Evolutionary conservation across 2,329 filamentous ascomycete species (phyloP).

Genomic region (Aspergillus pseudoterreus): DNA sequence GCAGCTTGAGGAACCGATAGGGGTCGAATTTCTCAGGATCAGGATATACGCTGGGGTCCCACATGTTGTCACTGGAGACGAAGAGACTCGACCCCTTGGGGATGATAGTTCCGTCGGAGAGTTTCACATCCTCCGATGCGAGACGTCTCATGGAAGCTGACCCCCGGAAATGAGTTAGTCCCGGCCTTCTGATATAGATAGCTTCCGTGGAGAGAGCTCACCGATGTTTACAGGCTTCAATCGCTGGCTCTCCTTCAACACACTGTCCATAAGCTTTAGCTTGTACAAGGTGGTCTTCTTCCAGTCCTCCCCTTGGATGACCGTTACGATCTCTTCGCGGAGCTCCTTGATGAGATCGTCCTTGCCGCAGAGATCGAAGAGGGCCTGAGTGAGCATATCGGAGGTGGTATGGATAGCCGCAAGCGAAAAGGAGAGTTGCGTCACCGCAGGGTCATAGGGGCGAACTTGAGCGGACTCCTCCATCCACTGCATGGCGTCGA

Average conservation of each 20-base stretch:
- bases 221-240: conserved; percentile 22
- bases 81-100: conserved; percentile 3
- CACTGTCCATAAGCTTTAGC: conserved; percentile 41
- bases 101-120: conserved; percentile 8
- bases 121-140: conserved; percentile 1
- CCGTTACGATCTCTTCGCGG: conserved; percentile 16
- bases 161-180: background rate
- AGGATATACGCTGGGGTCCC: conserved; percentile 4
- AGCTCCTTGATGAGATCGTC: conserved; percentile 9
- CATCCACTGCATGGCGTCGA: conserved; percentile 24
- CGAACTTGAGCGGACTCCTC: conserved; percentile 20
- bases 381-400: conserved; percentile 19
- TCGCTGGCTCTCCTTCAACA: conserved; percentile 39
- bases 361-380: conserved; percentile 16
- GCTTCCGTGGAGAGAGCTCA: background rate
- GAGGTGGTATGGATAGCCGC: conserved; percentile 23
- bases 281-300: conserved; percentile 36
- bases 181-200: background rate
- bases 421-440: conserved; percentile 19
- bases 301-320: conserved; percentile 22
- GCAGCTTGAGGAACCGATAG: conserved; percentile 11
- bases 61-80: conserved; percentile 5
- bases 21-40: conserved; percentile 6
- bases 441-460: conserved; percentile 14
- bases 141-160: conserved; percentile 1